phyloP scores from a whole-genome alignment of 169 alveolate genomes.

The Cytauxzoon felis region DNA sequence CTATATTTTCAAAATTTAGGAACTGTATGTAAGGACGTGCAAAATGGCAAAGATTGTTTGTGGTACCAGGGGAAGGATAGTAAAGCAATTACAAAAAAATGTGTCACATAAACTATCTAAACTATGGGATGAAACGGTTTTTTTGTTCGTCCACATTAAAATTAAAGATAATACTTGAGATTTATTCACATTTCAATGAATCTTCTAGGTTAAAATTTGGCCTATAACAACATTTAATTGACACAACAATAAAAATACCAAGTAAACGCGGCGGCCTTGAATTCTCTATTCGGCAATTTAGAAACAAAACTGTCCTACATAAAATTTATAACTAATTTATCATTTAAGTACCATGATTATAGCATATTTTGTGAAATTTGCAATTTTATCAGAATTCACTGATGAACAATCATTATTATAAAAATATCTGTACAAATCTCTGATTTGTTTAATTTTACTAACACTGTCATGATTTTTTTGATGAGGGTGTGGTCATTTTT shows the following conservation, averaged over 20 bases:
- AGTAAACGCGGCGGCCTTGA: conserved; percentile 29
- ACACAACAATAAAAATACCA: conserved; percentile 29
- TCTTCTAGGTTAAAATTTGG: conserved; percentile 22
- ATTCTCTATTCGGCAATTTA: conserved; percentile 34
- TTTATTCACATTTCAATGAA: neutral
- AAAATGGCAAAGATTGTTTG: conserved; percentile 75
- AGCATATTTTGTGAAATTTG: conserved; percentile 16
- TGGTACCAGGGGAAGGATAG: conserved; percentile 66
- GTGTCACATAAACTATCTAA: conserved; percentile 69
- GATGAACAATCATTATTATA: conserved; percentile 14
- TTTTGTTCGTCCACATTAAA: conserved; percentile 68
- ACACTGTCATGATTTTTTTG: conserved; percentile 35
- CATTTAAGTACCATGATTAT: conserved; percentile 23
- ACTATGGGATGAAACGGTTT: conserved; percentile 71
- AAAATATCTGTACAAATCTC: conserved; percentile 49
- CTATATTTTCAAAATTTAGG: conserved; percentile 19
- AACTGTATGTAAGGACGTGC: conserved; percentile 41
- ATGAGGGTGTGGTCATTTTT: conserved; percentile 14
- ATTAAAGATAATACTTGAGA: conserved; percentile 9
- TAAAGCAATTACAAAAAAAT: conserved; percentile 68
- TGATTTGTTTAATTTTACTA: too few relatives aligned
- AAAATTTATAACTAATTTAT: neutral
- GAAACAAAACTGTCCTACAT: conserved; percentile 31
- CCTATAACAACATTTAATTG: conserved; percentile 2
- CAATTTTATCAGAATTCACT: conserved; percentile 27